phyloP scores from a whole-genome alignment of 2,329 filamentous ascomycete species.

The Cladosporium sp. region DNA sequence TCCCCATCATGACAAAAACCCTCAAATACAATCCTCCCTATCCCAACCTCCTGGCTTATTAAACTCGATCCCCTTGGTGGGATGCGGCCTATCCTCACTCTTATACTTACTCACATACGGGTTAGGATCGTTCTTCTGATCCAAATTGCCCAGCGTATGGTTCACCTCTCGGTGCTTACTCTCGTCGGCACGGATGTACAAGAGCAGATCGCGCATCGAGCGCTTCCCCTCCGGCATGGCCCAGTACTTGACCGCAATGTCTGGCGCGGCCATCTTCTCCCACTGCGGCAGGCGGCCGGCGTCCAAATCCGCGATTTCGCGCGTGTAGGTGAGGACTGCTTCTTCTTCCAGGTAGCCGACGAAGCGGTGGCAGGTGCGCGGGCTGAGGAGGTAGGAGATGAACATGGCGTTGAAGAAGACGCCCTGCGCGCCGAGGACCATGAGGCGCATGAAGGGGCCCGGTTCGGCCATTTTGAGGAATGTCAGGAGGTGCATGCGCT shows the following conservation, averaged over 20 bases:
- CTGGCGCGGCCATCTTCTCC: conserved; percentile 72
- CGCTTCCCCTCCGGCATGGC: conserved; percentile 80
- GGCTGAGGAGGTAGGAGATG: conserved; percentile 79
- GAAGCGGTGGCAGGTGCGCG: conserved; percentile 87
- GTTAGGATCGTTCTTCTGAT: conserved; percentile 84
- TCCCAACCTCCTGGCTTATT: conserved; percentile 75
- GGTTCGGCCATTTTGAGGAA: conserved; percentile 90
- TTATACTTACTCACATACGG: conserved; percentile 85
- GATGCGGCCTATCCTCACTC: conserved; percentile 62
- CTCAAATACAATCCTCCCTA: conserved; percentile 54
- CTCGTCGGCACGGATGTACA: conserved; percentile 89
- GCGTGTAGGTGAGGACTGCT: conserved; percentile 91
- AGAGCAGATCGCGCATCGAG: conserved; percentile 79
- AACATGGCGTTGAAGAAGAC: conserved; percentile 97
- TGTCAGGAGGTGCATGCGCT: conserved; percentile 82
- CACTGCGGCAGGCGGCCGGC: conserved; percentile 78
- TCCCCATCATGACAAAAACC: too few species aligned
- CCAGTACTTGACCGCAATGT: conserved; percentile 91
- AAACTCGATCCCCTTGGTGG: conserved; percentile 62
- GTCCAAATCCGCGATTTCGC: conserved; percentile 83
- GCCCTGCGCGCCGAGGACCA: conserved; percentile 89
- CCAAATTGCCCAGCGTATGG: conserved; percentile 85
- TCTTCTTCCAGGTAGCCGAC: conserved; percentile 97
- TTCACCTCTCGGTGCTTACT: conserved; percentile 82
- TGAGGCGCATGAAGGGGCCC: conserved; percentile 83